Evolutionary conservation across 768 basidiomycete genomes (phyloP).

Genomic region (Grammothele lineata): DNA sequence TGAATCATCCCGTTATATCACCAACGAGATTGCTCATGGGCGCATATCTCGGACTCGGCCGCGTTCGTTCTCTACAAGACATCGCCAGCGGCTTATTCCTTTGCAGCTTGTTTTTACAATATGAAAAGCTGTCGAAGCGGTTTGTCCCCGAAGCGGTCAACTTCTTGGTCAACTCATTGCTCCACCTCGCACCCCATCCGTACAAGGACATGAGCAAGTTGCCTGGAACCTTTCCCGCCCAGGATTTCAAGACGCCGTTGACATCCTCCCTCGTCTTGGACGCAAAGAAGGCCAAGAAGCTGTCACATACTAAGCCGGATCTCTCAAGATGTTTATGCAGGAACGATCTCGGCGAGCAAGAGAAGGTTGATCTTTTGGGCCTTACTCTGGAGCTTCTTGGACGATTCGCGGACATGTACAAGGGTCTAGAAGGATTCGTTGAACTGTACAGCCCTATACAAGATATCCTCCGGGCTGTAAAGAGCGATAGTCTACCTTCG

Average conservation of each 20-base stretch:
- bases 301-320: slow-evolving; percentile 41
- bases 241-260: slow-evolving; percentile 56
- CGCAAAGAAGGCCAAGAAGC: slow-evolving; percentile 35
- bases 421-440: slow-evolving; percentile 74
- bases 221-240: slow-evolving; percentile 69
- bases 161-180: slow-evolving; percentile 66
- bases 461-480: slow-evolving; percentile 51
- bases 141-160: slow-evolving; percentile 87
- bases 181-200: slow-evolving; percentile 68
- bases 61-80: slow-evolving; percentile 72
- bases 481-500: slow-evolving; percentile 41
- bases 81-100: slow-evolving; percentile 86
- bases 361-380: slow-evolving; percentile 68
- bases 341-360: slow-evolving; percentile 41
- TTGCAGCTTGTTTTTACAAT: slow-evolving; percentile 80
- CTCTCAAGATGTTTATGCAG: slow-evolving; percentile 39
- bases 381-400: slow-evolving; percentile 60
- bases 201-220: slow-evolving; percentile 43
- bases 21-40: slow-evolving; percentile 87
- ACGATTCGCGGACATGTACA: slow-evolving; percentile 72
- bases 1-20: slow-evolving; percentile 85
- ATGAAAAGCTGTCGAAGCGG: slow-evolving; percentile 79
- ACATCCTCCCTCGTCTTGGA: slow-evolving; percentile 39
- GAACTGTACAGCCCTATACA: slow-evolving; percentile 76
- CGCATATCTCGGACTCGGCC: slow-evolving; percentile 82